Base-by-base conservation (phyloP, 495 filamentous ascomycete genomes). In the Aspergillus conjunctus region DNA sequence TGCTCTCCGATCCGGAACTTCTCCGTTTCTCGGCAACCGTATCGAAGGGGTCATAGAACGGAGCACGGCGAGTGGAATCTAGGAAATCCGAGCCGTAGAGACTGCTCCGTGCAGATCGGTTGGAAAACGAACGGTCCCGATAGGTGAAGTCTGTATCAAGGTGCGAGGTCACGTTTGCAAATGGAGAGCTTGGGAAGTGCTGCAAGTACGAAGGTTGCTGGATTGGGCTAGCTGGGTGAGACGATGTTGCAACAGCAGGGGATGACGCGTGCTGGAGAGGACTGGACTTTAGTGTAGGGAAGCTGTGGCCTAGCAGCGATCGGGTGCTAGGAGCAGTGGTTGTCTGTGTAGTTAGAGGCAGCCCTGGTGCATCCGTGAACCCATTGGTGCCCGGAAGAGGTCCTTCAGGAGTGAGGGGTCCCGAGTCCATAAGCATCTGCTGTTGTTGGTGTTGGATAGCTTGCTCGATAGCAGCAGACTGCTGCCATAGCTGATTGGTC, bases 401-500 rank as follows among this genome's bases (percentile, higher is more conserved):
- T 17, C 77, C 79, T 60, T 83, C 81, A 21, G 79, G 81, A 21
- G 79, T 80, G 21, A 80, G 66, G 18, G 76, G 74, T 37, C 73
- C 79, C 45, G 76, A 71, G 15, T 79, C 80, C 59, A 77, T 58
- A 50, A 80, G 73, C 69, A 74, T 72, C 34, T 74, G 70, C 59
- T 79, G 80, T 61, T 74, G 70, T 53, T 78, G 75, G 56, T 76
- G 73, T 32, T 80, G 74, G 49, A 80, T 77, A 2, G 76, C 73
- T 56, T 79, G 76, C 59, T 81, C 79, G 22, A 82, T 71, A 6
- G 74, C 68, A 18, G 75, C 71, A 39, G 75, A 75, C 64, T 84
- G 79, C 39, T 82, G 78, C 75, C 75, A 78, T 26, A 77, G 64
- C 59, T 82, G 77, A 66, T 71, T 77, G 12, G 75, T 81, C 43